Percentiles rank a stretch among this genome's conserved stretches.
Evolutionary conservation across 208 protist genomes (phyloP).

Genomic region (Paratrypanosoma confusum): DNA sequence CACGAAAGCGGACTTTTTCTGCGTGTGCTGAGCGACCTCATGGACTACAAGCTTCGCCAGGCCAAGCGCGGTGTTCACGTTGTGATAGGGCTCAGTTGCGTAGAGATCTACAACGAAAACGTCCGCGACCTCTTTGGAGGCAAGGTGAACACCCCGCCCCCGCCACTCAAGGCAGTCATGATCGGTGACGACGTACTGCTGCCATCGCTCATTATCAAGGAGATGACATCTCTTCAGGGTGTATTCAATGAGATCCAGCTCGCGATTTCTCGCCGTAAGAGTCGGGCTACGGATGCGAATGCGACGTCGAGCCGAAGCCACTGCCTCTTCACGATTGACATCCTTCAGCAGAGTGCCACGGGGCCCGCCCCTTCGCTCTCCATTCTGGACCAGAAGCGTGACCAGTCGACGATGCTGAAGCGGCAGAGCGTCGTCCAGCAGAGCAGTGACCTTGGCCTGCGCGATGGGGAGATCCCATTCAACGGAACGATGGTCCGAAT

Average conservation of each 20-base stretch:
- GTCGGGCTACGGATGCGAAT: slow-evolving; percentile 89
- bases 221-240: slow-evolving; percentile 49
- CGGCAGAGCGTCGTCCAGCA: slow-evolving; percentile 7
- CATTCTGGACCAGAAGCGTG: slow-evolving; percentile 27
- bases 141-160: slow-evolving; percentile 53
- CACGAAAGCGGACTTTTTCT: slow-evolving; percentile 81
- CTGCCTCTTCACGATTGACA: slow-evolving; percentile 82
- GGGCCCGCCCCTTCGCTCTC: slow-evolving; percentile 47
- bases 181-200: slow-evolving; percentile 36
- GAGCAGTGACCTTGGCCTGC: slow-evolving; percentile 1
- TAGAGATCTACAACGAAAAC: slow-evolving; percentile 90
- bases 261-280: slow-evolving; percentile 77
- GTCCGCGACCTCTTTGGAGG: slow-evolving; percentile 76
- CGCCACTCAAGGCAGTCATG: slow-evolving; percentile 65
- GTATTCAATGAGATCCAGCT: slow-evolving; percentile 79
- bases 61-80: slow-evolving; percentile 16
- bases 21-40: slow-evolving; percentile 58
- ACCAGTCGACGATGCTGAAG: slow-evolving; percentile 28
- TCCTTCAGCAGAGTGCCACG: slow-evolving; percentile 66
- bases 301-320: slow-evolving; percentile 87
- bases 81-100: slow-evolving; percentile 40
- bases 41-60: slow-evolving; percentile 57
- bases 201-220: slow-evolving; percentile 50
- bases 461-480: slow-evolving; percentile 77
- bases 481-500: slow-evolving; percentile 48